These are phyloP conservation scores for Orbilia javanica DNA, from an alignment of 2,329 filamentous ascomycete species.

Conservation along the genomic window DNA sequence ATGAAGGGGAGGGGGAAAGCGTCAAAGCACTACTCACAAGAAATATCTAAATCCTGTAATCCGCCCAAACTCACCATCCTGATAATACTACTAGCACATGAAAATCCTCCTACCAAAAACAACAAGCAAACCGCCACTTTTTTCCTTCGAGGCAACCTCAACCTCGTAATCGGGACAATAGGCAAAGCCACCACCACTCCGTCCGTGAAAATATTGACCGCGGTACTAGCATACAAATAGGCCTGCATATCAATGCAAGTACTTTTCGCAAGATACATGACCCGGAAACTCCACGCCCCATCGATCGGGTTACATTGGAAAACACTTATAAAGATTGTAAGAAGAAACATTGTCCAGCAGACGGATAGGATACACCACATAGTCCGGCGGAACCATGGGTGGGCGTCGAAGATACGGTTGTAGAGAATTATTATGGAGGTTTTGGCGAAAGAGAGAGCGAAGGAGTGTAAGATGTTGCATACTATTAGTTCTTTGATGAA, in stretches of 20 bases:
- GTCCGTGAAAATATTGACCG: conserved; percentile 27
- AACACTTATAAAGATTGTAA: conserved; percentile 27
- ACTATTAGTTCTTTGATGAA: conserved; percentile 33
- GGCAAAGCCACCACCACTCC: conserved; percentile 22
- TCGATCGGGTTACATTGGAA: conserved; percentile 35
- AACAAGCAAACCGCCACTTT: conserved; percentile 40
- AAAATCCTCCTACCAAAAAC: conserved; percentile 39
- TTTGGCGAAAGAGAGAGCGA: conserved; percentile 34
- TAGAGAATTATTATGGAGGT: conserved; percentile 39
- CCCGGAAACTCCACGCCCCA: conserved; percentile 15
- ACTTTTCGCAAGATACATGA: background rate
- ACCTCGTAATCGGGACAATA: conserved; percentile 23
- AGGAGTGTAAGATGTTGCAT: conserved; percentile 26
- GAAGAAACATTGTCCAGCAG: conserved; percentile 36
- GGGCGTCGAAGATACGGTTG: conserved; percentile 40
- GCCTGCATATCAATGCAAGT: conserved; percentile 24
- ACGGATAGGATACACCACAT: conserved; percentile 9
- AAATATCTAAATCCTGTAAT: conserved; percentile 16
- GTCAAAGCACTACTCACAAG: conserved; percentile 33
- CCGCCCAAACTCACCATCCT: conserved; percentile 10
- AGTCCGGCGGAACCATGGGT: conserved; percentile 15
- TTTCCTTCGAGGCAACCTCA: conserved; percentile 17
- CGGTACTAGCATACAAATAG: conserved; percentile 18
- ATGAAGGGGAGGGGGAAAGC: too few relatives aligned
- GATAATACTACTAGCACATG: conserved; percentile 26